Conservation (phyloP, 257 asterid genomes). For the Lithospermum erythrorhizon region DNA sequence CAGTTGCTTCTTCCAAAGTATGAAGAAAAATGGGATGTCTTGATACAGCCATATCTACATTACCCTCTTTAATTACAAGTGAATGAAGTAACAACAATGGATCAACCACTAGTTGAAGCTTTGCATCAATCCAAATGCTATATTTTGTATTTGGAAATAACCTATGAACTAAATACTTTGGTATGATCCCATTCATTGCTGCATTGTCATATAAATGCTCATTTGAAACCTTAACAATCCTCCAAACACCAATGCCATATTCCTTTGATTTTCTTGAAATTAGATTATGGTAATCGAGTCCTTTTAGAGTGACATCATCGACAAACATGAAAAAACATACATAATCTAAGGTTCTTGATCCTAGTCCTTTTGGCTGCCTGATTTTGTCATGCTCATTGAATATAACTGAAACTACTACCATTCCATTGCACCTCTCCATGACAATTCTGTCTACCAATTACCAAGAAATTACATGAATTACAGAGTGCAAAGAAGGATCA, state of each 20-base stretch:
- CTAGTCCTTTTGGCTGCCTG: slow-evolving; percentile 86
- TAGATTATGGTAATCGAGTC: slow-evolving; percentile 38
- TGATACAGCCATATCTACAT: slow-evolving; percentile 73
- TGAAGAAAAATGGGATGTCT: slow-evolving; percentile 65
- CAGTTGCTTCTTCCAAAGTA: slow-evolving; percentile 83
- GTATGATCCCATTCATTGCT: slow-evolving; percentile 81
- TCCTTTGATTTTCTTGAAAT: slow-evolving; percentile 30
- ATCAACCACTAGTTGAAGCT: slow-evolving; percentile 76
- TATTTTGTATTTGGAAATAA: slow-evolving; percentile 72
- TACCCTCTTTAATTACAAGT: slow-evolving; percentile 36
- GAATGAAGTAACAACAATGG: slow-evolving; percentile 72
- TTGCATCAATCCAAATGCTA: slow-evolving; percentile 88
- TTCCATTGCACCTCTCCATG: slow-evolving; percentile 59
- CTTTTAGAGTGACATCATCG: slow-evolving; percentile 52
- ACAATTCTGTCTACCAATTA: slow-evolving; percentile 35
- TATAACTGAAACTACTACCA: slow-evolving; percentile 79
- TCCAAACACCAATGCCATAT: slow-evolving; percentile 68
- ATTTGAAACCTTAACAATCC: slow-evolving; percentile 40
- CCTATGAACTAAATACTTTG: slow-evolving; percentile 62
- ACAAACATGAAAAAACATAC: slow-evolving; percentile 84
- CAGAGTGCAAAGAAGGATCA: neutral
- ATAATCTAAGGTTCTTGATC: slow-evolving; percentile 39
- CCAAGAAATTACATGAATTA: neutral
- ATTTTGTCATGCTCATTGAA: slow-evolving; percentile 86
- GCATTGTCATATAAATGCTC: slow-evolving; percentile 44